These are phyloP conservation scores for Coemansia sp. DNA, from an alignment of 192 early-diverging fungal genomes.

Conservation along the genomic window DNA sequence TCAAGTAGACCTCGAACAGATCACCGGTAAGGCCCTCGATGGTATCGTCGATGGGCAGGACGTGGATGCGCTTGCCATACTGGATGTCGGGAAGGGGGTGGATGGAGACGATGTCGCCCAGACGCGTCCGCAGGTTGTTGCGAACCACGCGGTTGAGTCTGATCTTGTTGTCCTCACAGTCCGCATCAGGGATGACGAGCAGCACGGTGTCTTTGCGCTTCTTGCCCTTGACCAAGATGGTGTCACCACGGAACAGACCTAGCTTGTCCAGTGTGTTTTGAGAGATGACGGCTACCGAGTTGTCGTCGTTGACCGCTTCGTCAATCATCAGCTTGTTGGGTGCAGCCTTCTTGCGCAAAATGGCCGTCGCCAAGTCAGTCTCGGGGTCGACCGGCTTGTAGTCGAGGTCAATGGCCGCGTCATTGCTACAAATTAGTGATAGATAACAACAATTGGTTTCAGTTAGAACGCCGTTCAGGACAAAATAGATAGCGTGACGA, in stretches of 20 bases:
- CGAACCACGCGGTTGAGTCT: slow-evolving; percentile 95
- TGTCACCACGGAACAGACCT: slow-evolving; percentile 94
- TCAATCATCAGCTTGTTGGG: slow-evolving; percentile 99
- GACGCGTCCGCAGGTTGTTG: slow-evolving; percentile 90
- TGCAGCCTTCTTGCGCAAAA: slow-evolving; percentile 90
- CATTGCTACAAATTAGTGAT: slow-evolving; percentile 25
- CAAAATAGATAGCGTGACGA: neutral
- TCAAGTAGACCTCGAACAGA: slow-evolving; percentile 96
- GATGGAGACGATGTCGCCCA: slow-evolving; percentile 95
- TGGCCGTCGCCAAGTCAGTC: slow-evolving; percentile 91
- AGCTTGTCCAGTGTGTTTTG: slow-evolving; percentile 92
- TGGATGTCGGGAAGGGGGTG: slow-evolving; percentile 93
- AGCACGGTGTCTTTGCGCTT: slow-evolving; percentile 96
- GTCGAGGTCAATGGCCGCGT: slow-evolving; percentile 39
- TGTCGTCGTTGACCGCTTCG: slow-evolving; percentile 96
- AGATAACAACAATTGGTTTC: neutral
- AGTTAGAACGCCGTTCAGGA: neutral
- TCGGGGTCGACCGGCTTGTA: slow-evolving; percentile 57
- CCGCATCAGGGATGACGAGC: slow-evolving; percentile 90
- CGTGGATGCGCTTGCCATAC: slow-evolving; percentile 95
- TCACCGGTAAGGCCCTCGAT: slow-evolving; percentile 97
- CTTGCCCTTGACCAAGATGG: slow-evolving; percentile 96
- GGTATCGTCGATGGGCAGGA: slow-evolving; percentile 97
- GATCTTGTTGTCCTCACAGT: slow-evolving; percentile 90
- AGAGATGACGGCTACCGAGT: slow-evolving; percentile 89